Evolutionary conservation across 2,329 filamentous ascomycete species (phyloP), one percentile per base, ranked within the genome.

Genomic region (Fusarium armeniacum): DNA sequence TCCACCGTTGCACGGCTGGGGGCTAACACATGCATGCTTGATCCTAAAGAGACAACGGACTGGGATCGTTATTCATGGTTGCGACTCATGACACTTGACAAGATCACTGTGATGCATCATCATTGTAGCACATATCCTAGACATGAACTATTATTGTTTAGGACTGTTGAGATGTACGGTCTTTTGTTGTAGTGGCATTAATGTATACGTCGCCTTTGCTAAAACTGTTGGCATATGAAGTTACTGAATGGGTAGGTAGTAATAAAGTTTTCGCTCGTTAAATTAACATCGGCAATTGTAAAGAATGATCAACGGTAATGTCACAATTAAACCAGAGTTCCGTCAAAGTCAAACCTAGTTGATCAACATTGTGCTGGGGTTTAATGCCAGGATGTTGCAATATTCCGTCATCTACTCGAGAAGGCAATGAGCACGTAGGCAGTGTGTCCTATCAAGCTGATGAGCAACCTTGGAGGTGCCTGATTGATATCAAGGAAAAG

Each of bases 71-170:
- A 16, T 55, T 52, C 58, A 40, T 51, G 26, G 35, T 38, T 64
- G 38, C 54, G 67, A 70, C 50, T 69, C 62, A 53, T 66, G 66
- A 47, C 56, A 36, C 43, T 36, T 44, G 12, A 36, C 16, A 59
- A 44, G 45, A 22, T 33, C 20, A 51, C 50, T 49, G 26, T 45
- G 65, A 69, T 62, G 41, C 45, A 69, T 47, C 28, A 16, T 33
- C n/a, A 44, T 51, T 24, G 28, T 22, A 28, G 38, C 41, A 58
- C 43, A 24, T 43, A 66, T 36, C 32, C 28, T 38, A 30, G 43
- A 28, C 28, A 26, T 33, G 56, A 65, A 55, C 45, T 43, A 66
- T 69, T 40, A 40, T 69, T 43, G 38, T 53, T 54, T 54, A 44
- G 55, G 43, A 58, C 36, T 63, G 35, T 59, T 63, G 44, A 41